These are phyloP conservation scores for Botryotinia calthae DNA, from an alignment of 2,329 filamentous ascomycete genomes.

Conservation along the genomic window DNA sequence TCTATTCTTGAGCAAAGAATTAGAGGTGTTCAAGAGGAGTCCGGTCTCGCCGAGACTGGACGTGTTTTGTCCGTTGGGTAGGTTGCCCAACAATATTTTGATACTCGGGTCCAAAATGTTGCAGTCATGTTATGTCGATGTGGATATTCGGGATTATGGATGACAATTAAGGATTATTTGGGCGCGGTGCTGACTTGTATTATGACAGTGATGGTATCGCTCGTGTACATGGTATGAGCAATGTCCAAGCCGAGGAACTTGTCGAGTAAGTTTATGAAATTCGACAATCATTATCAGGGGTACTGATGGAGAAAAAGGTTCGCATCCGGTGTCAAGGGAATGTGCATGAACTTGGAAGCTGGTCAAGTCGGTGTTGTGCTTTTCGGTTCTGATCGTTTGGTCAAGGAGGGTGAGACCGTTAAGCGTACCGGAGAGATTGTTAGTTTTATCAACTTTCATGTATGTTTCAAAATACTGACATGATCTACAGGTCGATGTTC, in stretches of 20 bases:
- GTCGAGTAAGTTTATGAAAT: constrained; percentile 76
- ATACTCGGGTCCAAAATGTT: constrained; percentile 6
- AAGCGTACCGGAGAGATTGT: constrained; percentile 99
- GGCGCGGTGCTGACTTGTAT: constrained; percentile 28
- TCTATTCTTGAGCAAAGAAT: constrained; percentile 99
- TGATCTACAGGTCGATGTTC: constrained; percentile 79
- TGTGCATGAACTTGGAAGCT: constrained; percentile 99
- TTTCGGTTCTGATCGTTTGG: constrained; percentile 99
- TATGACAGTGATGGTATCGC: constrained; percentile 94
- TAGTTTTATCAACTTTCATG: constrained; percentile 45
- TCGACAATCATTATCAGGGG: constrained; percentile 20
- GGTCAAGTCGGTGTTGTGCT: constrained; percentile 99
- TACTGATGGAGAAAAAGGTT: constrained; percentile 60
- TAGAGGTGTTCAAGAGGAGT: constrained; percentile 96
- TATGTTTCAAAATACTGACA: constrained; percentile 24
- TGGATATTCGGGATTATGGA: constrained; percentile 2
- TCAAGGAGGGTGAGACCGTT: constrained; percentile 99
- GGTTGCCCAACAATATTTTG: constrained; percentile 44
- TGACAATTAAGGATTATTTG: not conserved
- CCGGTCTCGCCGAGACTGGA: constrained; percentile 94
- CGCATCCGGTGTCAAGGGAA: constrained; percentile 99
- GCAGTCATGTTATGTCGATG: not conserved
- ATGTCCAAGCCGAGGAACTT: constrained; percentile 99
- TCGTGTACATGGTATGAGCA: constrained; percentile 99
- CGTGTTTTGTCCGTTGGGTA: constrained; percentile 99